Base-by-base conservation (phyloP, 371 early-diverging fungal species). In the Rhizopus microsporus region DNA sequence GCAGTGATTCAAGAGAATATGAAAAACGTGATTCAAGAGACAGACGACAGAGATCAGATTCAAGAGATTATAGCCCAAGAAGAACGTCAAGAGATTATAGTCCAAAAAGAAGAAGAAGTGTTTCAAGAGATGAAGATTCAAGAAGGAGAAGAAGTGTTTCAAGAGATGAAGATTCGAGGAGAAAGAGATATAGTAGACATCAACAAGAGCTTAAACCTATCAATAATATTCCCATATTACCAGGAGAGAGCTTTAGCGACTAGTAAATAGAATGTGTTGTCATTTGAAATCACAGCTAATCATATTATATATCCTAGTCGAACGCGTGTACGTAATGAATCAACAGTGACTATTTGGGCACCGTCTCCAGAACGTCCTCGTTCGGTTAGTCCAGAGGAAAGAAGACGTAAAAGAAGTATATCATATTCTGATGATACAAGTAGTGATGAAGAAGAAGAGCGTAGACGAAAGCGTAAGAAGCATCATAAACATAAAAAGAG, bases 341-440 rank as follows among this genome's bases (percentile, higher is more conserved):
- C 67, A 33, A 59, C 68, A 17, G 72, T 68, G 43, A 87, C 85
- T 0, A 80, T 92, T 37, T 92, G 90, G 89, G 82, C 88, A 1
- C 60, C 83, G 12, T 89, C 92, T 0, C 92, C 91, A 29, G 68
- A 68, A 52, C 61, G 65, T 46, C 64, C 68, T 40, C 70, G 72
- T 38, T 70, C 78, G 5, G 37, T 60, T 0, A 65, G 72, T 35
- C 75, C 78, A 23, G 74, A 68, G 38, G 56, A 62, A 39, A 29
- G 51, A 17, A 47, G 23, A 49, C 40, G 5, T 54, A 56, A 56
- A 67, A 57, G 42, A 31, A 55, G 31, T 43, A 49, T 33, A 56
- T 31, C 37, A 57, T 35, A 31, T 15, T 52, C 35, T 5, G 62
- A 70, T 40, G 65, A 62, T 45, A 40, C 51, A 29, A 59, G 42